Percentiles rank a stretch among this genome's conserved stretches.
These are phyloP conservation scores for Alisma plantagoaquatica DNA, from an alignment of 106 monocot species.

Conservation along the genomic window DNA sequence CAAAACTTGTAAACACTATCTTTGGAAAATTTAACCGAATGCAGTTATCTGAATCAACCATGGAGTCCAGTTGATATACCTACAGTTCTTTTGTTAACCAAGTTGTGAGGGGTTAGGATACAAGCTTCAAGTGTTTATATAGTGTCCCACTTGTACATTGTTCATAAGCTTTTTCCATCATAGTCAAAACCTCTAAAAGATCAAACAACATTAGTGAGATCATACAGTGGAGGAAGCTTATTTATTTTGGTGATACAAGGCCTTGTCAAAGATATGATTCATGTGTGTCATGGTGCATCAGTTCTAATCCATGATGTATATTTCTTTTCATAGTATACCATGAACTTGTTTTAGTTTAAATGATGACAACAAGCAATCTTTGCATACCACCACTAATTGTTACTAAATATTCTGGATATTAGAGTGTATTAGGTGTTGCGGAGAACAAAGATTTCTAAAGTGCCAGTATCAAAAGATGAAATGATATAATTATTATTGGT, in stretches of 20 bases:
- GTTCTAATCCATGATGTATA: constrained; percentile 92
- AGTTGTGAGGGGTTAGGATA: constrained; percentile 39
- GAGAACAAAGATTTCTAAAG: too few species aligned
- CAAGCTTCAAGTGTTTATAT: constrained; percentile 55
- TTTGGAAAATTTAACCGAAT: constrained; percentile 54
- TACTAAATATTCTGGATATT: too few species aligned
- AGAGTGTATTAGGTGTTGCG: too few species aligned
- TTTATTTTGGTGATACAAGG: constrained; percentile 96
- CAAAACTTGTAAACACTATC: constrained; percentile 20
- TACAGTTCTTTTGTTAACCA: constrained; percentile 23
- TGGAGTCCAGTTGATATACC: constrained; percentile 39
- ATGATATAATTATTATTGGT: too few species aligned
- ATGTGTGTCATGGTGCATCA: constrained; percentile 77
- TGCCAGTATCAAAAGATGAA: too few species aligned
- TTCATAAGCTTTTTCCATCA: constrained; percentile 86
- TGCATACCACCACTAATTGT: too few species aligned
- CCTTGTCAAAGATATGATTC: constrained; percentile 74
- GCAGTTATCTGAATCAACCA: constrained; percentile 64
- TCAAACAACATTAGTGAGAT: constrained; percentile 35
- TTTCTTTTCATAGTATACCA: too few species aligned
- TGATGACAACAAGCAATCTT: too few species aligned
- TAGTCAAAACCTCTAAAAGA: constrained; percentile 45
- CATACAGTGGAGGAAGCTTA: constrained; percentile 90
- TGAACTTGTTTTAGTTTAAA: too few species aligned
- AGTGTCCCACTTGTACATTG: constrained; percentile 97